Evolutionary conservation across 78 protist genomes (phyloP).

Genomic region (Fonticula alba): DNA sequence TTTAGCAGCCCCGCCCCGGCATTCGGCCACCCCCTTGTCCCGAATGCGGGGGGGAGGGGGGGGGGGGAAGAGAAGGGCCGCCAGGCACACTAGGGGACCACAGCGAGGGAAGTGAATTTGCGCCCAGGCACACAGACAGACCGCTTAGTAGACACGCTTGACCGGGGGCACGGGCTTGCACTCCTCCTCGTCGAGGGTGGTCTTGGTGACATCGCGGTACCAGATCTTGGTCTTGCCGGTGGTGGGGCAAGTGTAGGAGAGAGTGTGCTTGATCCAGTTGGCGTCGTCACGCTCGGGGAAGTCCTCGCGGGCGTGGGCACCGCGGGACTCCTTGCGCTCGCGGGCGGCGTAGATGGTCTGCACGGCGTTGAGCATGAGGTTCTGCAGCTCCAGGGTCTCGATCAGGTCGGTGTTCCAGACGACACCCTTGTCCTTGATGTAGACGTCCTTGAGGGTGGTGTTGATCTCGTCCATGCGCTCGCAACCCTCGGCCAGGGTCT

Average conservation of each 20-base stretch:
- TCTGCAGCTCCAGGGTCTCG: slow-evolving; percentile 92
- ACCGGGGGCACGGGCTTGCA: slow-evolving; percentile 13
- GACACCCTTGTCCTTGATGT: slow-evolving; percentile 30
- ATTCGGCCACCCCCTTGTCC: no score
- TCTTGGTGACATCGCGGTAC: slow-evolving; percentile 19
- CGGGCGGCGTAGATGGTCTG: slow-evolving; percentile 78
- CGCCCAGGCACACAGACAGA: no score
- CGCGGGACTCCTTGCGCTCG: slow-evolving; percentile 91
- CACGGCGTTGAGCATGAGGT: slow-evolving; percentile 70
- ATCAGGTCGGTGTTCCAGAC: slow-evolving; percentile 83
- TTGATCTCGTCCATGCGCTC: slow-evolving; percentile 33
- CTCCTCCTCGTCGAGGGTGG: slow-evolving; percentile 18
- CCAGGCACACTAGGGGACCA: no score
- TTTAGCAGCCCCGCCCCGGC: no score
- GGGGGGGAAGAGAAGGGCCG: no score
- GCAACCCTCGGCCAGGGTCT: slow-evolving; percentile 52
- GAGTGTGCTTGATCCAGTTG: slow-evolving; percentile 93
- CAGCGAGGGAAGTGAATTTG: no score
- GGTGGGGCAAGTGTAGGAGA: slow-evolving; percentile 7
- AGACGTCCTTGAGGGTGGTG: slow-evolving; percentile 38
- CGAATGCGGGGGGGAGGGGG: no score
- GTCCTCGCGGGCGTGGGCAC: slow-evolving; percentile 98
- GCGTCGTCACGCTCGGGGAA: slow-evolving; percentile 64
- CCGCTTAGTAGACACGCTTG: slow-evolving; percentile 15
- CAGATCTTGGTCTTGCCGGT: neutral